phyloP scores from a whole-genome alignment of 768 basidiomycete genomes.

The Leccinum boreale region DNA sequence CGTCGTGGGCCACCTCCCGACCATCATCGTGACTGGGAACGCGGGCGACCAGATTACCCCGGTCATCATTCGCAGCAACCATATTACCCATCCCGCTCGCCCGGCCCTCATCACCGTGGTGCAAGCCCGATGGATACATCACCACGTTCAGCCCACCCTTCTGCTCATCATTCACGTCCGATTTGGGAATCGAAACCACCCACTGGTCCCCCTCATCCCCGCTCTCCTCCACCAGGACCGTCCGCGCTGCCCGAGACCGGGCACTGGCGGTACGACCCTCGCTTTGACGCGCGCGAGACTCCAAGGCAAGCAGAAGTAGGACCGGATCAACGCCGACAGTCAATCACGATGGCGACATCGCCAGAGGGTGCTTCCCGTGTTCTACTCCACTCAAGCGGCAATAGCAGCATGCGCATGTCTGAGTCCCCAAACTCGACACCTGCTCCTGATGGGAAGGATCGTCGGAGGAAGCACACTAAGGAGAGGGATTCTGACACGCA shows the following conservation, averaged over 20 bases:
- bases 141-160: conserved; percentile 51
- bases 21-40: conserved; percentile 54
- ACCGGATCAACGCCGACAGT: conserved; percentile 34
- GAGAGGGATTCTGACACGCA: conserved; percentile 46
- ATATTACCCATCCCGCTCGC: conserved; percentile 34
- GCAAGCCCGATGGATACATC: conserved; percentile 60
- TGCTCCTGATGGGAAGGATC: conserved; percentile 45
- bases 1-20: conserved; percentile 45
- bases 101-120: conserved; percentile 36
- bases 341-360: conserved; percentile 42
- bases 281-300: conserved; percentile 48
- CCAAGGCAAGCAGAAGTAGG: conserved; percentile 30
- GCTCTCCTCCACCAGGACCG: conserved; percentile 34
- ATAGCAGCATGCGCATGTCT: conserved; percentile 43
- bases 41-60: conserved; percentile 40
- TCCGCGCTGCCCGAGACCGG: conserved; percentile 41
- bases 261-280: conserved; percentile 58
- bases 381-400: conserved; percentile 29
- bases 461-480: conserved; percentile 42
- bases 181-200: conserved; percentile 66
- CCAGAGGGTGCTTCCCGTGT: conserved; percentile 38
- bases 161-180: conserved; percentile 31
- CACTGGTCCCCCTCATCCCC: conserved; percentile 27
- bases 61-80: conserved; percentile 30
- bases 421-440: conserved; percentile 55